These are phyloP conservation scores for Immersiella caudata DNA, from an alignment of 495 filamentous ascomycete genomes.

Conservation along the genomic window DNA sequence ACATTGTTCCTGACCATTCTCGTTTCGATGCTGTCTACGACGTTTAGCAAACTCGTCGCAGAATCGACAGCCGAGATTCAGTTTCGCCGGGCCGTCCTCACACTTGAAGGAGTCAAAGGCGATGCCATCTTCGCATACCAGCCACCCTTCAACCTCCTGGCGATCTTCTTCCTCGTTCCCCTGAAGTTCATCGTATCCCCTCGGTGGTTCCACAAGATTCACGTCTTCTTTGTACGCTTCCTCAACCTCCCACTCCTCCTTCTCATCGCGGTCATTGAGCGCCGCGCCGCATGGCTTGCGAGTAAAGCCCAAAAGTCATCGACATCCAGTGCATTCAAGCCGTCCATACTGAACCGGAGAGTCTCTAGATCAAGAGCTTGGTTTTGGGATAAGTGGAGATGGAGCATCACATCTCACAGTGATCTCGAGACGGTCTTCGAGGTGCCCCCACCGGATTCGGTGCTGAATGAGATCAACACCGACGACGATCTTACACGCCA, in stretches of 20 bases:
- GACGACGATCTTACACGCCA: slow-evolving; percentile 56
- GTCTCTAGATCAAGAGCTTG: slow-evolving; percentile 20
- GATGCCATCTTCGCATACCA: slow-evolving; percentile 75
- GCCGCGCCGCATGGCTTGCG: slow-evolving; percentile 48
- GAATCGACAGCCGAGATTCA: slow-evolving; percentile 71
- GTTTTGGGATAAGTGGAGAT: slow-evolving; percentile 54
- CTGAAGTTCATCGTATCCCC: slow-evolving; percentile 65
- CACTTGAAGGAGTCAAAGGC: slow-evolving; percentile 74
- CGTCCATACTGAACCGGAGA: not conserved
- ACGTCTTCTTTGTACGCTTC: slow-evolving; percentile 63
- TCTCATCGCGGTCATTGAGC: slow-evolving; percentile 61
- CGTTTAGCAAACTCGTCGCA: slow-evolving; percentile 65
- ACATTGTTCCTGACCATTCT: slow-evolving; percentile 77
- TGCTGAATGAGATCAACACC: slow-evolving; percentile 57
- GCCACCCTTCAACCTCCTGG: slow-evolving; percentile 73
- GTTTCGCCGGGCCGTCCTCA: slow-evolving; percentile 71
- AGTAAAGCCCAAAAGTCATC: slow-evolving; percentile 23
- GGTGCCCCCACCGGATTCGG: slow-evolving; percentile 61
- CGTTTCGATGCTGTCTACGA: slow-evolving; percentile 74
- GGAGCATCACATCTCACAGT: slow-evolving; percentile 60
- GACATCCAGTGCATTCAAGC: slow-evolving; percentile 25
- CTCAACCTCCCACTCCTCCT: slow-evolving; percentile 69
- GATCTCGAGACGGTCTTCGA: slow-evolving; percentile 72
- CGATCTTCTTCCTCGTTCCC: slow-evolving; percentile 63
- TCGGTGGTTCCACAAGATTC: slow-evolving; percentile 79